phyloP scores from a whole-genome alignment of 31 red algal species.

The Odonthalia washingtoniensis region DNA sequence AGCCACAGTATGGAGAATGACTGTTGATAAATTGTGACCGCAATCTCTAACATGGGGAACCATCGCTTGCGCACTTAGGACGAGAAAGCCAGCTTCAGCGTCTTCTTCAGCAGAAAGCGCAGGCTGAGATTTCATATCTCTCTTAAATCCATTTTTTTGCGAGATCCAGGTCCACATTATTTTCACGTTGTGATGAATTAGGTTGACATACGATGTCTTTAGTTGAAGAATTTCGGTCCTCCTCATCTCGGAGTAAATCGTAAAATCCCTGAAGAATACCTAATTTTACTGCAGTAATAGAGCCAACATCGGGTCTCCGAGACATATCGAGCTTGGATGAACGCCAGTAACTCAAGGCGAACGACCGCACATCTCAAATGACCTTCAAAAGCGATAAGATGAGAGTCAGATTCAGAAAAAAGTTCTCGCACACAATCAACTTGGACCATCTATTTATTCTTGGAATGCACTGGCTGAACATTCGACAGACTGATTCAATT shows the following conservation, averaged over 20 bases:
- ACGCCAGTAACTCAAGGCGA: conserved; percentile 64
- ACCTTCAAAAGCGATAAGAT: conserved; percentile 37
- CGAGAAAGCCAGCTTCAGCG: conserved; percentile 78
- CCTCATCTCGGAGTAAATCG: conserved; percentile 73
- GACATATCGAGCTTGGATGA: neutral
- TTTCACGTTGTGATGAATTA: too few relatives aligned
- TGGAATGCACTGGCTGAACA: conserved; percentile 44
- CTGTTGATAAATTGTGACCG: conserved; percentile 18
- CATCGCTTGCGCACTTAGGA: conserved; percentile 71
- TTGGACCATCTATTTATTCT: conserved; percentile 38
- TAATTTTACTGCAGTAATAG: conserved; percentile 33
- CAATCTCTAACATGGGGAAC: conserved; percentile 52
- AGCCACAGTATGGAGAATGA: conserved; percentile 61
- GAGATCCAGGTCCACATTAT: too few relatives aligned
- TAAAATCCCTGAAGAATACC: conserved; percentile 73
- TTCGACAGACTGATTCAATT: conserved; percentile 34
- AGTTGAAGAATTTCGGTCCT: conserved; percentile 51
- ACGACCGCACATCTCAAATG: conserved; percentile 68
- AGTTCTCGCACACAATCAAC: conserved; percentile 5
- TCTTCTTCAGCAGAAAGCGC: conserved; percentile 79
- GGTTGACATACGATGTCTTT: neutral
- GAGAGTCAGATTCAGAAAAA: neutral
- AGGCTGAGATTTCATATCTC: neutral
- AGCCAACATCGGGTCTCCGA: neutral
- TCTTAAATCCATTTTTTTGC: too few relatives aligned